Percentiles rank a stretch among this genome's conserved stretches.
phyloP scores from a whole-genome alignment of 345 rosid genomes.

The Moricandia moricandioides region DNA sequence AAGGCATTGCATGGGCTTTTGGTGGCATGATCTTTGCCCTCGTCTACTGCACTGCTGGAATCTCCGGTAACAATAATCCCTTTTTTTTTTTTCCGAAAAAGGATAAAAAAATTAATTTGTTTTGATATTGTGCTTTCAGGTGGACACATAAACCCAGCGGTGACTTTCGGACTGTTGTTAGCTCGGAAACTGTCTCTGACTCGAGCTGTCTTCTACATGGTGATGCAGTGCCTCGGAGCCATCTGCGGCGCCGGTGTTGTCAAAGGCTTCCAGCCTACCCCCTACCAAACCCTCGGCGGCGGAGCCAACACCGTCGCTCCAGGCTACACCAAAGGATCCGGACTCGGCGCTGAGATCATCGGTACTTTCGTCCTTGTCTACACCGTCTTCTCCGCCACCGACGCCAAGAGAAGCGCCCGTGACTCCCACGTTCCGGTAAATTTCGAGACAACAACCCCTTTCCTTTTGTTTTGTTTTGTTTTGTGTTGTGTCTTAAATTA shows the following conservation, averaged over 20 bases:
- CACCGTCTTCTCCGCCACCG: conserved; percentile 55
- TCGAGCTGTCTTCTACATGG: conserved; percentile 40
- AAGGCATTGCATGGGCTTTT: conserved; percentile 52
- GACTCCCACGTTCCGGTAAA: conserved; percentile 39
- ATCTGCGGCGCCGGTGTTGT: conserved; percentile 50
- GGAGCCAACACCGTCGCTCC: conserved; percentile 47
- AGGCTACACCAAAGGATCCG: conserved; percentile 49
- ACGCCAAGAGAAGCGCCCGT: conserved; percentile 51
- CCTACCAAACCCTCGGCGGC: conserved; percentile 40
- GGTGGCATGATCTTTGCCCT: conserved; percentile 54
- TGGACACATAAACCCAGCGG: conserved; percentile 50
- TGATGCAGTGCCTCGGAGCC: conserved; percentile 48
- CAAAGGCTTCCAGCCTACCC: conserved; percentile 39
- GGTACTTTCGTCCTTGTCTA: conserved; percentile 45
- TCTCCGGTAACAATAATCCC: conserved; percentile 29
- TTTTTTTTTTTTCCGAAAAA: background rate
- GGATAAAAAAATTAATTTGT: background rate
- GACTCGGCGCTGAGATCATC: conserved; percentile 42
- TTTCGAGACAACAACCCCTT: background rate
- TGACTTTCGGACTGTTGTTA: conserved; percentile 41
- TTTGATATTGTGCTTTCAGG: conserved; percentile 17
- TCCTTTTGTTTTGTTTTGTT: background rate
- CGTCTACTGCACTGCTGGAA: conserved; percentile 50
- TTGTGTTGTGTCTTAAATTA: background rate
- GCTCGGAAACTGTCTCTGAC: conserved; percentile 40